Base-by-base conservation (phyloP, 768 basidiomycete species). In the Russula lepida region DNA sequence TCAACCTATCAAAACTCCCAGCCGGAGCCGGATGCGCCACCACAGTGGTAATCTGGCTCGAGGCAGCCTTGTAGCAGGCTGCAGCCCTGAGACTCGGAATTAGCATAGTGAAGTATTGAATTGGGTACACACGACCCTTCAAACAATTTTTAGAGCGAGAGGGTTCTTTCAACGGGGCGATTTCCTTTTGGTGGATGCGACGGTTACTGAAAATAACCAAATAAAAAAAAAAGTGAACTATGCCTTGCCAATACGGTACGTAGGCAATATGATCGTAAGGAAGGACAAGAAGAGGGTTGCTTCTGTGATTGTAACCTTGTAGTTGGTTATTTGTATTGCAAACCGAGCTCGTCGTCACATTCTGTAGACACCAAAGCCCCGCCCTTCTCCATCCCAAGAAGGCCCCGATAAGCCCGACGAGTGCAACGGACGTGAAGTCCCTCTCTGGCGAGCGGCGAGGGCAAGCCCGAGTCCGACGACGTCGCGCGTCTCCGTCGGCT, bases 291-390 rank as follows among this genome's bases (percentile, higher is more conserved):
- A 44, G 6, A n/a, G 2, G 50, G 21, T 35, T 52, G 43, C 50
- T 15, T 25, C 32, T 21, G 48, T 50, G 37, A 41, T 41, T 15
- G 35, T 28, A 46, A 56, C 44, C 15, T 21, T 46, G 30, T 32
- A 4, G n/a, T n/a, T n/a, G n/a, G n/a, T n/a, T n/a, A 8, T 28
- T 7, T n/a, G 8, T 7, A 35, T 19, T 11, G 37, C 25, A 12
- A 32, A 53, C 8, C 28, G 30, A n/a, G 11, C 30, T 37, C 21
- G n/a, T 21, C 48, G 6, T 51, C 46, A 95, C 92, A 95, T 95
- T 64, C 92, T 84, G 75, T 92, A 95, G 39, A 91, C 89, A 6
- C 93, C 93, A 74, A 89, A 94, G n/a, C 84, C 87, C 66, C 77
- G 82, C 46, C 73, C 78, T 59, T 79, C 76, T 4, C 85, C 87